Percentiles rank a stretch among this genome's conserved stretches.
These are phyloP conservation scores for Dipteronia sinensis DNA, from an alignment of 345 rosid species.

Conservation along the genomic window DNA sequence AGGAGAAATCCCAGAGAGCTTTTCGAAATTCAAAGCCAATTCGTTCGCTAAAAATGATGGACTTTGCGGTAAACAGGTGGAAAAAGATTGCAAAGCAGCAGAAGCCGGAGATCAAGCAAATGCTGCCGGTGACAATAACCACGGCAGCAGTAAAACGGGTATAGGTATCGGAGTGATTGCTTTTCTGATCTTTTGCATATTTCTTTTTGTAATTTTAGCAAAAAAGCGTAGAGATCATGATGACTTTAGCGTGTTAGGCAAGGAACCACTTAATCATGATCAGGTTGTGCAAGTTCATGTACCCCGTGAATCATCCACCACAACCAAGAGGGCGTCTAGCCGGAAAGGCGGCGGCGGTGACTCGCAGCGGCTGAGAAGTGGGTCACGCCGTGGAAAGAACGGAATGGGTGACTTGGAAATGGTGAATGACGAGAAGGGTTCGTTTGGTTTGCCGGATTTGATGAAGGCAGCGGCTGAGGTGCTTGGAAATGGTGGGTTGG, in stretches of 20 bases:
- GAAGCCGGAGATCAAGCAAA: not conserved
- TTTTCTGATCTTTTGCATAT: constrained; percentile 30
- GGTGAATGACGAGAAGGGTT: constrained; percentile 66
- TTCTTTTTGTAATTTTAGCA: constrained; percentile 17
- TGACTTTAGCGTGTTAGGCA: constrained; percentile 51
- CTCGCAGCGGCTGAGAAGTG: not conserved
- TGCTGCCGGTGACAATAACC: not conserved
- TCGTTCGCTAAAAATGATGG: constrained; percentile 39
- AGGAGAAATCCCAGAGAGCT: constrained; percentile 56
- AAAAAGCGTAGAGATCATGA: constrained; percentile 31
- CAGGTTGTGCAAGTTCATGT: constrained; percentile 39
- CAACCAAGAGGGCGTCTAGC: constrained; percentile 24
- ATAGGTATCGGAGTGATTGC: constrained; percentile 11
- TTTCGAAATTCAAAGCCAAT: constrained; percentile 28
- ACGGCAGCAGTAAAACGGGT: constrained; percentile 4
- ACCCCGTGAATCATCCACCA: constrained; percentile 25
- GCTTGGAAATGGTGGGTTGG: constrained; percentile 81
- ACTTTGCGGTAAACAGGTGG: constrained; percentile 60
- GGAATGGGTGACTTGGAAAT: constrained; percentile 50
- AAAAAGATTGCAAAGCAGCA: constrained; percentile 28
- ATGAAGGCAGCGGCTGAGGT: constrained; percentile 96
- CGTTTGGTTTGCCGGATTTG: constrained; percentile 69
- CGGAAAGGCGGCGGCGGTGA: constrained; percentile 35
- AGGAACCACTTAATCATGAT: constrained; percentile 38
- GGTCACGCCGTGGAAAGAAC: constrained; percentile 12